These are phyloP conservation scores for Cynara cardunculus DNA, from an alignment of 129 eudicot species.

Conservation along the genomic window DNA sequence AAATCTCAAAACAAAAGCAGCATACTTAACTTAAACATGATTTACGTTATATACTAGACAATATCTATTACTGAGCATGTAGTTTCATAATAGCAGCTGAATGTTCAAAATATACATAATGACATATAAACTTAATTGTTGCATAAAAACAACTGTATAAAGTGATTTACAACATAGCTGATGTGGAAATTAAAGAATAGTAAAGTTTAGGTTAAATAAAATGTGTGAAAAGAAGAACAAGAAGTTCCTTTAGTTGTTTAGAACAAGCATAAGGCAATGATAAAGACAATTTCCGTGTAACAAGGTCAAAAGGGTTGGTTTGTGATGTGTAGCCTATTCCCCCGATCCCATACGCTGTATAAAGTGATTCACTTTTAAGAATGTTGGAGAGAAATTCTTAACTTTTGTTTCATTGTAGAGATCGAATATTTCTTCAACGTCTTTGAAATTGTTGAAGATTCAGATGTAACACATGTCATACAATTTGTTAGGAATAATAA, in stretches of 20 bases:
- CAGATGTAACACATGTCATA: not conserved
- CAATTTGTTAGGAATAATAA: not conserved
- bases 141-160: no score
- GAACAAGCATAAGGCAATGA: slow-evolving; percentile 23
- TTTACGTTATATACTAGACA: no score
- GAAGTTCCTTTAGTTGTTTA: slow-evolving; percentile 8
- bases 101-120: no score
- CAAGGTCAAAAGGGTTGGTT: slow-evolving; percentile 19
- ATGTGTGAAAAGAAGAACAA: not conserved
- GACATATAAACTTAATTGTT: no score
- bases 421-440: not conserved
- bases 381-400: not conserved
- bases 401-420: not conserved
- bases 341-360: not conserved
- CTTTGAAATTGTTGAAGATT: not conserved
- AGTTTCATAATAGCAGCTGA: no score
- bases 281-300: slow-evolving; percentile 7
- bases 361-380: slow-evolving; percentile 11
- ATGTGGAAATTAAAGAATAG: slow-evolving; percentile 5
- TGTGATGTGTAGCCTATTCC: slow-evolving; percentile 26
- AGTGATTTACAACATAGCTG: slow-evolving; percentile 13
- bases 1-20: no score
- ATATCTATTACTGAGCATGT: no score
- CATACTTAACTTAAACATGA: no score
- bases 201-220: slow-evolving; percentile 10